Evolutionary conservation across 495 filamentous ascomycete species (phyloP).

Genomic region (Penicillium canariense): DNA sequence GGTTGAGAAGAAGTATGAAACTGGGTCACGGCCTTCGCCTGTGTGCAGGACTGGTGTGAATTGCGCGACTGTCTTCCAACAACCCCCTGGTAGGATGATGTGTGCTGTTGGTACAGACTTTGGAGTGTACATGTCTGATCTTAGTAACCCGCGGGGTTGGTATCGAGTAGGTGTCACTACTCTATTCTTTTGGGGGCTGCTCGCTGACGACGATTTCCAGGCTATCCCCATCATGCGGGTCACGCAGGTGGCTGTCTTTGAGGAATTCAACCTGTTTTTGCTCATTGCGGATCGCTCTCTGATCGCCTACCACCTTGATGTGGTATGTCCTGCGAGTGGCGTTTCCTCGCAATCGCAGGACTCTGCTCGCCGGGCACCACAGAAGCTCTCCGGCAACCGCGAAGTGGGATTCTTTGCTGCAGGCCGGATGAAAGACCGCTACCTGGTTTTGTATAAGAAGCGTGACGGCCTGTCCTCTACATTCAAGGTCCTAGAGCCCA

Average conservation of each 20-base stretch:
- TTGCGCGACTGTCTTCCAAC: constrained; percentile 86
- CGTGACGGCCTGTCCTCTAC: constrained; percentile 86
- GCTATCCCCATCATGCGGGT: constrained; percentile 72
- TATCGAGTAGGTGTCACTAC: constrained; percentile 58
- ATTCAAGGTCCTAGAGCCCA: constrained; percentile 94
- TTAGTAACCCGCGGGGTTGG: constrained; percentile 87
- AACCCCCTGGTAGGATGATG: constrained; percentile 73
- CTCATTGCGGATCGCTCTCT: constrained; percentile 87
- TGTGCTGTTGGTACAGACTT: constrained; percentile 94
- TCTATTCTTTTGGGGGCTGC: constrained; percentile 1
- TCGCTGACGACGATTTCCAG: constrained; percentile 39
- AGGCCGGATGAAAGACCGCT: constrained; percentile 93
- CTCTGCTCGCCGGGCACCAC: constrained; percentile 70
- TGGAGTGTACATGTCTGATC: constrained; percentile 85
- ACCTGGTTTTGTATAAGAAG: constrained; percentile 94
- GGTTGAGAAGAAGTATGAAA: constrained; percentile 68
- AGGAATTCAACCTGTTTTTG: constrained; percentile 90
- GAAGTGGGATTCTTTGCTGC: constrained; percentile 96
- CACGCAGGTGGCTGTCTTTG: constrained; percentile 89
- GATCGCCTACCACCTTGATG: constrained; percentile 92
- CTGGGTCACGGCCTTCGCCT: constrained; percentile 64
- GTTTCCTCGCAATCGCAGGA: constrained; percentile 57
- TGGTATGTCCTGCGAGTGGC: constrained; percentile 72
- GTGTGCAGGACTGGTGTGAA: constrained; percentile 84
- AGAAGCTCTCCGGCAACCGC: constrained; percentile 80